A percentile compares a stretch with the other conserved stretches of the same genome.
phyloP scores from a whole-genome alignment of 2,329 filamentous ascomycete species.

The Harringtonia lauricola region DNA sequence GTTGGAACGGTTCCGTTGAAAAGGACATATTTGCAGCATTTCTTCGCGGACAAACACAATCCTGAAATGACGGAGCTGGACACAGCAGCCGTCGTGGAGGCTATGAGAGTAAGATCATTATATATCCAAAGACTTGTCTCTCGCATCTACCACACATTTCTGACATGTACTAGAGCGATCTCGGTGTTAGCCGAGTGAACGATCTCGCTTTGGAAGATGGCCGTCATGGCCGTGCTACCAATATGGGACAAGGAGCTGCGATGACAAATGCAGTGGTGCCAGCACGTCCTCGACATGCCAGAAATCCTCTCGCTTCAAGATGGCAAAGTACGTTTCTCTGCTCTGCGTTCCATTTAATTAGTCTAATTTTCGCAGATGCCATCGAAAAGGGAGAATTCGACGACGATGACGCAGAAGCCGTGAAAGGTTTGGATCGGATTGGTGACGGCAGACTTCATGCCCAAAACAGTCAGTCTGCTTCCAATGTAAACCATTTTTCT shows the following conservation, averaged over 20 bases:
- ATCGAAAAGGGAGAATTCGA: constrained; percentile 10
- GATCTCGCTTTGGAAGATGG: constrained; percentile 11
- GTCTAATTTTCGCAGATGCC: constrained; percentile 2
- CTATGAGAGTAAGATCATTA: constrained; percentile 3
- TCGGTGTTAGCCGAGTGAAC: constrained; percentile 8
- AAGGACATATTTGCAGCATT: too few species aligned
- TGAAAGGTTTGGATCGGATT: constrained; percentile 10
- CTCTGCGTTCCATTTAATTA: neutral
- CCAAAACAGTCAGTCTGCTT: neutral
- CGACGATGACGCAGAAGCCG: constrained; percentile 12
- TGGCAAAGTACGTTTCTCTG: constrained; percentile 8
- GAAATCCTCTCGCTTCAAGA: neutral
- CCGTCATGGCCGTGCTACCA: too few species aligned
- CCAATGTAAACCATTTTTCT: neutral
- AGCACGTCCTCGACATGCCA: neutral
- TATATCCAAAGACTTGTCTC: too few species aligned
- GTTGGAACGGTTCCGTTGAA: too few species aligned
- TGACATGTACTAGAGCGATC: constrained; percentile 6
- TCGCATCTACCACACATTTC: neutral
- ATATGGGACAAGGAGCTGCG: too few species aligned
- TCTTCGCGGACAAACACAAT: too few species aligned
- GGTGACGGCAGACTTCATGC: constrained; percentile 11
- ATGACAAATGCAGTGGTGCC: neutral
- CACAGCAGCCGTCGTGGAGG: neutral
- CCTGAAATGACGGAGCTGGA: neutral